Conservation (phyloP, 2,329 filamentous ascomycete genomes). For the Fusarium sp. region DNA sequence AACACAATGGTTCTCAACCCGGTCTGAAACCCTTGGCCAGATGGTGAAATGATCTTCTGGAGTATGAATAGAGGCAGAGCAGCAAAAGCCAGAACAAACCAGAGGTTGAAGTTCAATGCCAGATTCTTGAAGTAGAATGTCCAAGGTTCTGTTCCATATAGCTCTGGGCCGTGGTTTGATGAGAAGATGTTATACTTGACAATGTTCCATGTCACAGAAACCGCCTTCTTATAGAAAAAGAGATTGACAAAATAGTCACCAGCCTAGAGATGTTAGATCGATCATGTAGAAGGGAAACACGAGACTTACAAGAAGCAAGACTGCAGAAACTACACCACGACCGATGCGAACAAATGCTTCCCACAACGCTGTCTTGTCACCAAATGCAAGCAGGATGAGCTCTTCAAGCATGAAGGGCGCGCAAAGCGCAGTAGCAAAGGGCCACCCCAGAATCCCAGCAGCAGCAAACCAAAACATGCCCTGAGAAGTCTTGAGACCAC, state of each 20-base stretch:
- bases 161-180: conserved; percentile 80
- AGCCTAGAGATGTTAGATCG: conserved; percentile 53
- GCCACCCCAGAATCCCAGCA: conserved; percentile 90
- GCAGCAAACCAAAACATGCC: conserved; percentile 92
- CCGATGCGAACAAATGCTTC: conserved; percentile 68
- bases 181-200: conserved; percentile 95
- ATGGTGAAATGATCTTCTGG: conserved; percentile 72
- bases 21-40: conserved; percentile 70
- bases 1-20: conserved; percentile 80
- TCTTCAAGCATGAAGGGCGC: conserved; percentile 85
- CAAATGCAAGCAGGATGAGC: conserved; percentile 62
- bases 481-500: conserved; percentile 78
- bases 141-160: conserved; percentile 97
- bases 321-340: conserved; percentile 71
- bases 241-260: conserved; percentile 77
- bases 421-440: conserved; percentile 85
- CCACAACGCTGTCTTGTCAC: conserved; percentile 65
- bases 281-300: too few species aligned
- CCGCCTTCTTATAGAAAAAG: conserved; percentile 83
- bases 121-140: conserved; percentile 95
- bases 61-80: conserved; percentile 78
- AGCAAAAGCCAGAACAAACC: conserved; percentile 82
- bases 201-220: conserved; percentile 88
- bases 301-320: conserved; percentile 72
- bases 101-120: conserved; percentile 92